Percentiles rank a stretch among this genome's conserved stretches.
phyloP scores from a whole-genome alignment of 1,139 yeast species.

The Lodderomyces orthopsilosis region DNA sequence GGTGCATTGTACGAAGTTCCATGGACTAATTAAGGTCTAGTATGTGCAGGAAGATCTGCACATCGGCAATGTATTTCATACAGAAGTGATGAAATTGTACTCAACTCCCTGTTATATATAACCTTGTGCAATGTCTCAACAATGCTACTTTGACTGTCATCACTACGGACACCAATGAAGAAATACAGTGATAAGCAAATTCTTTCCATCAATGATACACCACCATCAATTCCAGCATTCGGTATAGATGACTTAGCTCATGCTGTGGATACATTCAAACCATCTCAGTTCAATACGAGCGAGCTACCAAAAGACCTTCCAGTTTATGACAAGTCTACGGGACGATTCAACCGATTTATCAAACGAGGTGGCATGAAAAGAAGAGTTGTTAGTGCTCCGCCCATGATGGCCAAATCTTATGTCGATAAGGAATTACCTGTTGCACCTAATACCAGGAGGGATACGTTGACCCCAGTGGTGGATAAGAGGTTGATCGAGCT shows the following conservation, averaged over 20 bases:
- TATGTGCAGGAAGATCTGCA: no score
- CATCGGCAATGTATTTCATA: background rate
- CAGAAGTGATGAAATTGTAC: no score
- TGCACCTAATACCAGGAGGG: conserved; percentile 1
- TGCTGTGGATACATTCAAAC: conserved; percentile 31
- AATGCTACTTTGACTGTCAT: background rate
- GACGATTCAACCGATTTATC: conserved; percentile 21
- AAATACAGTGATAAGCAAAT: conserved; percentile 4
- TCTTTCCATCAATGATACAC: conserved; percentile 11
- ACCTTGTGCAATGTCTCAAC: background rate
- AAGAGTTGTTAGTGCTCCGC: conserved; percentile 12
- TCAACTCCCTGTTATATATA: background rate
- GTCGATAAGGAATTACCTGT: conserved; percentile 7
- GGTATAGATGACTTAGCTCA: conserved; percentile 19
- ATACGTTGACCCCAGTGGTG: background rate
- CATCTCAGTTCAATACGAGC: conserved; percentile 22
- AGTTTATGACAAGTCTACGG: conserved; percentile 23
- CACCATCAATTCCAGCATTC: conserved; percentile 14
- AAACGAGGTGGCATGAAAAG: conserved; percentile 20
- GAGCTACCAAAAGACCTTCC: conserved; percentile 36
- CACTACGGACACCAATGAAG: background rate
- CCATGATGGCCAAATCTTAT: background rate
- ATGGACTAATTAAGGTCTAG: no score
- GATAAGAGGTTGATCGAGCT: background rate
- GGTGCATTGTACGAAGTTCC: background rate